Conservation (phyloP, 352 stramenopile genomes). For the Phytophthora capsici region DNA sequence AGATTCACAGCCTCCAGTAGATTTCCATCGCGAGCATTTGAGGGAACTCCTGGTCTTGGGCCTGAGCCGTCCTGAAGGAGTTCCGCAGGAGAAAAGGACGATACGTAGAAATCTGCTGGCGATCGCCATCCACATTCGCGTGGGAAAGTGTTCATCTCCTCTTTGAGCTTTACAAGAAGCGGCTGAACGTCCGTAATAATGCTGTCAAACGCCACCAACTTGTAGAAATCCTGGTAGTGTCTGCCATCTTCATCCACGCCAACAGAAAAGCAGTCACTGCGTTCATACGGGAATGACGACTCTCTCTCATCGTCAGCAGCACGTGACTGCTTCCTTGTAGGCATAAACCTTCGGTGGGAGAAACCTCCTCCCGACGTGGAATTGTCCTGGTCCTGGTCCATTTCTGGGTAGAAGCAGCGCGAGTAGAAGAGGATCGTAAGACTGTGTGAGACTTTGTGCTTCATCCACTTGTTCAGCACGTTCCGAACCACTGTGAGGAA, state of each 20-base stretch:
- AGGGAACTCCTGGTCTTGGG: constrained; percentile 57
- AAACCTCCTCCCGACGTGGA: constrained; percentile 21
- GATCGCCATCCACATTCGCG: constrained; percentile 71
- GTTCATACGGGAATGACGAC: constrained; percentile 70
- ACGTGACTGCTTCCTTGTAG: constrained; percentile 27
- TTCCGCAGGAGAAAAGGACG: constrained; percentile 32
- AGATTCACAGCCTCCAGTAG: constrained; percentile 98
- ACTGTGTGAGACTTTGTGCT: constrained; percentile 90
- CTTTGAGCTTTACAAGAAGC: constrained; percentile 76
- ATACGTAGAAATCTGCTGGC: constrained; percentile 50
- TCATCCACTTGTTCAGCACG: constrained; percentile 92
- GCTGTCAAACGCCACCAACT: constrained; percentile 80
- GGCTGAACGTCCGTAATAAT: constrained; percentile 70
- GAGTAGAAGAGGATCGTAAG: constrained; percentile 94
- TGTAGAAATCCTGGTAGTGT: constrained; percentile 90
- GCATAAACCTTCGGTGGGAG: constrained; percentile 21
- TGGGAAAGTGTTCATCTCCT: constrained; percentile 80
- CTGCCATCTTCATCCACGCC: constrained; percentile 78
- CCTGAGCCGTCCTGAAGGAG: constrained; percentile 15
- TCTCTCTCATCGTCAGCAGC: constrained; percentile 39
- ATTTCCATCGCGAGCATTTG: constrained; percentile 91
- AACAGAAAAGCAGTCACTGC: constrained; percentile 71
- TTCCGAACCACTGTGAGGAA: constrained; percentile 83
- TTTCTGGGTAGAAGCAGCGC: constrained; percentile 86
- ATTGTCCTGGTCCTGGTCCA: constrained; percentile 54